A percentile compares a stretch with the other conserved stretches of the same genome.
Evolutionary conservation across 805 yeast genomes (phyloP).

Genomic region (Wilhelminamyces savonicus): DNA sequence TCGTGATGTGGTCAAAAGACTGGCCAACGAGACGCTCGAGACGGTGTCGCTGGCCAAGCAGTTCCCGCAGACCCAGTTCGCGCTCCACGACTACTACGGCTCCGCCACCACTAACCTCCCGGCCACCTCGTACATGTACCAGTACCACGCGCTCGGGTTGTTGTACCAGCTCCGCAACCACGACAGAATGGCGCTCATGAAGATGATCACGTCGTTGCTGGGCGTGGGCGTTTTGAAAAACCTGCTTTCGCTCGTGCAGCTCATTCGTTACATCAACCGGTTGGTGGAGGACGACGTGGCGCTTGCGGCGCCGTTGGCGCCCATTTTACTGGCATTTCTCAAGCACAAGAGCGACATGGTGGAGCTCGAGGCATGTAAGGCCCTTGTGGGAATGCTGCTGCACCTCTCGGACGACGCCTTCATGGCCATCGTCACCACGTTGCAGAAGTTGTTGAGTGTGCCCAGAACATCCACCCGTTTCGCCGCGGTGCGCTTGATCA

Average conservation of each 20-base stretch:
- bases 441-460: constrained; percentile 73
- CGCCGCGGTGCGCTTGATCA: constrained; percentile 87
- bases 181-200: constrained; percentile 90
- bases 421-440: constrained; percentile 62
- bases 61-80: constrained; percentile 44
- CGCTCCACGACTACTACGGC: constrained; percentile 52
- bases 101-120: constrained; percentile 46
- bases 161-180: constrained; percentile 82
- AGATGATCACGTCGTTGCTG: constrained; percentile 73
- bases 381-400: constrained; percentile 48
- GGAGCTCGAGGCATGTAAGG: constrained; percentile 85
- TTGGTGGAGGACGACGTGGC: constrained; percentile 68
- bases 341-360: constrained; percentile 83
- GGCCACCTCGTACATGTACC: constrained; percentile 73
- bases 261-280: constrained; percentile 75
- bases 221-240: constrained; percentile 60
- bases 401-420: constrained; percentile 59
- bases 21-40: constrained; percentile 92
- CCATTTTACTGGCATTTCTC: constrained; percentile 63
- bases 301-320: constrained; percentile 52
- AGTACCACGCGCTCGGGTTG: constrained; percentile 93
- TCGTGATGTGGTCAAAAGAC: constrained; percentile 86
- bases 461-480: constrained; percentile 88
- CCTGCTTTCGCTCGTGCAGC: constrained; percentile 78
- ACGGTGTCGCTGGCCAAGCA: constrained; percentile 63